Percentiles rank a stretch among this genome's conserved stretches.
These are phyloP conservation scores for Aquanectria penicillioides DNA, from an alignment of 2,329 filamentous ascomycete species.

Conservation along the genomic window DNA sequence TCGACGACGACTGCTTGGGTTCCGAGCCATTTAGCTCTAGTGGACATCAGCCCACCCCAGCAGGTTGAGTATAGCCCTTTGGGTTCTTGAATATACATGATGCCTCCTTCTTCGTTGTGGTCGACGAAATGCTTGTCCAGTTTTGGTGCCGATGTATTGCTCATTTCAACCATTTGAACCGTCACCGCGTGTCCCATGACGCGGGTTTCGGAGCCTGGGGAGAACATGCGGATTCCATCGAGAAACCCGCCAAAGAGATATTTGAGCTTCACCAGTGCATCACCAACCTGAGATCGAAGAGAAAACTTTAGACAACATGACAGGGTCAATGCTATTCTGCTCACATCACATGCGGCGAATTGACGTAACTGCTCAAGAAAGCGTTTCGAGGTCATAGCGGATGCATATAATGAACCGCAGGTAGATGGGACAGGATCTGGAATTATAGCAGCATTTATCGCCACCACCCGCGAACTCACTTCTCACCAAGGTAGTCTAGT, in stretches of 20 bases:
- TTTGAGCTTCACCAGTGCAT: slow-evolving; percentile 44
- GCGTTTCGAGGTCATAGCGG: slow-evolving; percentile 5
- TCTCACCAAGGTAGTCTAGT: no score
- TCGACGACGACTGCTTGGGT: slow-evolving; percentile 42
- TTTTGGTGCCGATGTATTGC: slow-evolving; percentile 37
- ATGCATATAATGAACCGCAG: no score
- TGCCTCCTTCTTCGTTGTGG: slow-evolving; percentile 31
- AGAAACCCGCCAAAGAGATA: slow-evolving; percentile 41
- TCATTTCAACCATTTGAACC: slow-evolving; percentile 42
- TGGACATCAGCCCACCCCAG: slow-evolving; percentile 45
- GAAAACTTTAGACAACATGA: neutral
- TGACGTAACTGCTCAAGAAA: neutral
- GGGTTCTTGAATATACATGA: slow-evolving; percentile 46
- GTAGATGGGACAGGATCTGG: no score
- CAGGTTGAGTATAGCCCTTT: slow-evolving; percentile 39
- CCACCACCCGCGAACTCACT: no score
- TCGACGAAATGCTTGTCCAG: slow-evolving; percentile 43
- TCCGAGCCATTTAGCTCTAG: slow-evolving; percentile 40
- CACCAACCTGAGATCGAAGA: slow-evolving; percentile 30
- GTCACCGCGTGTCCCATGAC: slow-evolving; percentile 43
- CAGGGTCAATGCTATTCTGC: neutral
- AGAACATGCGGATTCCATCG: slow-evolving; percentile 38
- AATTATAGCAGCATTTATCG: no score
- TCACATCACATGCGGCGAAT: slow-evolving; percentile 18
- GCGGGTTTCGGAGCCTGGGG: slow-evolving; percentile 25